Percentiles rank a stretch among this genome's conserved stretches.
These are phyloP conservation scores for Rickenella mellea DNA, from an alignment of 768 basidiomycete species.

Conservation along the genomic window DNA sequence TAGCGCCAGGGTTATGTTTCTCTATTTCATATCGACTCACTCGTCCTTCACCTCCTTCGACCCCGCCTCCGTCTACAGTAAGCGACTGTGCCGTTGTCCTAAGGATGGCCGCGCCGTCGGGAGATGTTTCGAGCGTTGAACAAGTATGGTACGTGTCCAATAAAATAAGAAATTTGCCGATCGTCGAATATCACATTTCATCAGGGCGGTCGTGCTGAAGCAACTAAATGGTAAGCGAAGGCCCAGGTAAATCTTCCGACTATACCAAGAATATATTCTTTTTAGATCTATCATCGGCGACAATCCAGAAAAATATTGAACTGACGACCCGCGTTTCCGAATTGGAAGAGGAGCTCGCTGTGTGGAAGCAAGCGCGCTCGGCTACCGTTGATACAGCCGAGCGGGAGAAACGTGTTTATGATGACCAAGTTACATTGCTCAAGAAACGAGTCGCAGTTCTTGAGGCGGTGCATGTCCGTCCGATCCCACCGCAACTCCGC, in stretches of 20 bases:
- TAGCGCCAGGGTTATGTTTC: too few relatives aligned
- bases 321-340: slow-evolving; percentile 58
- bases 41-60: too few relatives aligned
- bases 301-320: slow-evolving; percentile 52
- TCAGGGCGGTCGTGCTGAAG: slow-evolving; percentile 59
- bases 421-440: slow-evolving; percentile 54
- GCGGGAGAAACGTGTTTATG: slow-evolving; percentile 56
- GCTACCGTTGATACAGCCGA: slow-evolving; percentile 52
- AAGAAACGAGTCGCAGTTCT: slow-evolving; percentile 54
- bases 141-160: too few relatives aligned
- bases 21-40: too few relatives aligned
- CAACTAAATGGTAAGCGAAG: slow-evolving; percentile 44
- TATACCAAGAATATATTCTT: slow-evolving; percentile 2
- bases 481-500: neutral
- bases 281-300: slow-evolving; percentile 53
- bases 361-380: slow-evolving; percentile 66
- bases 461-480: slow-evolving; percentile 38
- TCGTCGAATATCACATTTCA: too few relatives aligned
- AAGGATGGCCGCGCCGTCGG: too few relatives aligned
- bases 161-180: too few relatives aligned
- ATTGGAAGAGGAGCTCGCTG: slow-evolving; percentile 57
- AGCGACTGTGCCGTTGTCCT: too few relatives aligned
- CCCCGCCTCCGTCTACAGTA: too few relatives aligned
- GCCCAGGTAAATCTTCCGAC: slow-evolving; percentile 5
- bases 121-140: too few relatives aligned